phyloP scores from a whole-genome alignment of 1,284 basidiomycete genomes.

The Xerocomus amazonicus region DNA sequence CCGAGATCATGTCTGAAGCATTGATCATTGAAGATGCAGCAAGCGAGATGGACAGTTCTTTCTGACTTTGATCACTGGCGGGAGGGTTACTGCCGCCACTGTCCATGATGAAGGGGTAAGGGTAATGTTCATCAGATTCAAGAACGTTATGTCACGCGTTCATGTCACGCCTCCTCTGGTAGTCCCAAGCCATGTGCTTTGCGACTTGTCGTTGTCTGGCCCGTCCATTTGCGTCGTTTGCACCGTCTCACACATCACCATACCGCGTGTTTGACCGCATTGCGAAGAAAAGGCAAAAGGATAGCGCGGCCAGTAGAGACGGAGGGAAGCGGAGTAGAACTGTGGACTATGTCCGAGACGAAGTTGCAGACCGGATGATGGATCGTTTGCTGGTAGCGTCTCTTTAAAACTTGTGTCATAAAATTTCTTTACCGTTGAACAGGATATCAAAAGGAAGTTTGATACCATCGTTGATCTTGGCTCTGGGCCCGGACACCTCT shows the following conservation, averaged over 20 bases:
- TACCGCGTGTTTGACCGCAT: constrained; percentile 88
- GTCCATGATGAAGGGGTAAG: constrained; percentile 19
- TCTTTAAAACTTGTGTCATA: neutral
- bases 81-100: constrained; percentile 4
- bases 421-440: constrained; percentile 6
- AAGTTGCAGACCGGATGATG: constrained; percentile 86
- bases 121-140: neutral
- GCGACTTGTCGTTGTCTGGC: constrained; percentile 6
- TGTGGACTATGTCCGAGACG: constrained; percentile 91
- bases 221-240: constrained; percentile 37
- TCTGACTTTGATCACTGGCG: constrained; percentile 6
- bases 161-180: constrained; percentile 13
- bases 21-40: constrained; percentile 30
- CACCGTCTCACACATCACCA: constrained; percentile 45
- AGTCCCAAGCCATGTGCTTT: neutral
- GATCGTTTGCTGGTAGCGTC: constrained; percentile 75
- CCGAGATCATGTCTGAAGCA: constrained; percentile 17
- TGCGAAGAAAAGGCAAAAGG: constrained; percentile 79
- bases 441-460: constrained; percentile 93
- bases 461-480: constrained; percentile 83
- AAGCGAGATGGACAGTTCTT: constrained; percentile 15
- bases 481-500: constrained; percentile 92
- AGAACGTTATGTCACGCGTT: constrained; percentile 19
- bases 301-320: constrained; percentile 64
- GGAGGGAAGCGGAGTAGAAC: constrained; percentile 62